These are phyloP conservation scores for Penicillium vulpinum DNA, from an alignment of 2,329 filamentous ascomycete genomes.

Conservation along the genomic window DNA sequence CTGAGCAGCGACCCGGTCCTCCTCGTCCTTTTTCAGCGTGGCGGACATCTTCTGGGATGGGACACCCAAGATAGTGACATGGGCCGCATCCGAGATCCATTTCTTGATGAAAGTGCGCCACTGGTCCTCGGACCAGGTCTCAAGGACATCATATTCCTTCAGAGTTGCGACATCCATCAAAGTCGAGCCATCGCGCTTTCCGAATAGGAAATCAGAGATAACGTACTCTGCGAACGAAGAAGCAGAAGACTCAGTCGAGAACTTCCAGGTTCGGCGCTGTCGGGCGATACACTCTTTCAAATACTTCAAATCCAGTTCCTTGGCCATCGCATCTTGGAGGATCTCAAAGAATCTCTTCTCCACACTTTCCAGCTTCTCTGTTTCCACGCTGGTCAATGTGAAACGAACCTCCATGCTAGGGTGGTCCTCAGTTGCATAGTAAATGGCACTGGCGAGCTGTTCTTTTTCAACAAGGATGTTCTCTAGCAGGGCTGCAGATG, in stretches of 20 bases:
- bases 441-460: slow-evolving; percentile 82
- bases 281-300: slow-evolving; percentile 82
- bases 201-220: slow-evolving; percentile 91
- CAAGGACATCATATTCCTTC: slow-evolving; percentile 64
- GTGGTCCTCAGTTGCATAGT: slow-evolving; percentile 74
- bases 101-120: slow-evolving; percentile 81
- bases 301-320: slow-evolving; percentile 85
- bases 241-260: slow-evolving; percentile 76
- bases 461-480: slow-evolving; percentile 92
- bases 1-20: slow-evolving; percentile 73
- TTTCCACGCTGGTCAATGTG: slow-evolving; percentile 81
- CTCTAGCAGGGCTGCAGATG: slow-evolving; percentile 87
- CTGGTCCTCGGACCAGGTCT: slow-evolving; percentile 76
- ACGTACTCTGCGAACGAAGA: slow-evolving; percentile 81
- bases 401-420: slow-evolving; percentile 84
- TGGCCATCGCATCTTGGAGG: slow-evolving; percentile 72
- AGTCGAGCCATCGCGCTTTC: slow-evolving; percentile 77
- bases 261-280: slow-evolving; percentile 78
- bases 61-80: slow-evolving; percentile 83
- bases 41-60: slow-evolving; percentile 78
- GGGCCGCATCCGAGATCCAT: slow-evolving; percentile 82
- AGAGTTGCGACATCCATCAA: slow-evolving; percentile 59
- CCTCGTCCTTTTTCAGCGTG: slow-evolving; percentile 78
- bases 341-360: slow-evolving; percentile 84
- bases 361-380: slow-evolving; percentile 77